These are phyloP conservation scores for Alternaria triticina DNA, from an alignment of 2,329 filamentous ascomycete genomes.

Conservation along the genomic window DNA sequence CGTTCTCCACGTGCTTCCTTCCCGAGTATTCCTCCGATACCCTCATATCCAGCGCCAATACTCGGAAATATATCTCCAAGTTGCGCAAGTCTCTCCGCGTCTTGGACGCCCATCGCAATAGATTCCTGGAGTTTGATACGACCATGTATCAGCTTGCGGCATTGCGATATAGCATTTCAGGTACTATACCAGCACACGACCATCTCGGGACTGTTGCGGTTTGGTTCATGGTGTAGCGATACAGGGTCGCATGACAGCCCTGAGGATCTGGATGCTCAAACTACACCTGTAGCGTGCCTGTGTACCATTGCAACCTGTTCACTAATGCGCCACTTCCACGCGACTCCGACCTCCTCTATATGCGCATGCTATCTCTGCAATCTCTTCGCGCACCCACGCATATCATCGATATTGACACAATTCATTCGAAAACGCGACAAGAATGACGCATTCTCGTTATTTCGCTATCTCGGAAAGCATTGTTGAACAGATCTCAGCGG, in stretches of 20 bases:
- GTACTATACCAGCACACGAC: background rate
- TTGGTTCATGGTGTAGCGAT: background rate
- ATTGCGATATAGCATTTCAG: background rate
- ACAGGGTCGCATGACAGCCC: background rate
- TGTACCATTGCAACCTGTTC: background rate
- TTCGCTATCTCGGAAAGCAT: slow-evolving; percentile 4
- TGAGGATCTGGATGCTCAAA: background rate
- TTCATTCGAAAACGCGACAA: background rate
- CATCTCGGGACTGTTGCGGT: background rate
- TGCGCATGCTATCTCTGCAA: background rate
- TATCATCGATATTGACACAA: background rate
- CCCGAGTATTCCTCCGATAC: background rate
- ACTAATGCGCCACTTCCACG: background rate
- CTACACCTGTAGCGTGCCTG: background rate
- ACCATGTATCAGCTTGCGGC: background rate
- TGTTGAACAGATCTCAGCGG: slow-evolving; percentile 5
- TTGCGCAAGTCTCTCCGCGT: background rate
- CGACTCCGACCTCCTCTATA: background rate
- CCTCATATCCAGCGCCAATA: background rate
- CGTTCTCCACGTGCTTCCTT: background rate
- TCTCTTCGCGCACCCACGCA: background rate
- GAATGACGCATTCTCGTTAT: slow-evolving; percentile 1
- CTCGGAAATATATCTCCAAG: background rate
- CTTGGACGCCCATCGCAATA: background rate
- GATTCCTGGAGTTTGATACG: background rate